Conservation (phyloP, 345 rosid species). For the Linum usitatissimum region DNA sequence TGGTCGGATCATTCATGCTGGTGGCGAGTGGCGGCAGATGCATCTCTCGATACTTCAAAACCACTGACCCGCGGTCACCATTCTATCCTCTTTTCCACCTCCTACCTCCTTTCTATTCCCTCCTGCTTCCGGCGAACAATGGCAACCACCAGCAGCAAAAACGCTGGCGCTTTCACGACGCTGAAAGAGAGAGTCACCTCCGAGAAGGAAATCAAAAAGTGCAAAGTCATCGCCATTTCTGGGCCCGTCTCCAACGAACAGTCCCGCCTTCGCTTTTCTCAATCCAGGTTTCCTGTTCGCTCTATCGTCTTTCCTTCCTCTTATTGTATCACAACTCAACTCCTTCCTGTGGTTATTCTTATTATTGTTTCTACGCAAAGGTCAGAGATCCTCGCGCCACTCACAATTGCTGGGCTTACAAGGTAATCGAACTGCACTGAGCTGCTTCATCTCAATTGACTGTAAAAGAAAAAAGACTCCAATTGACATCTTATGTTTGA, state of each 20-base stretch:
- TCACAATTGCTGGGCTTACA: conserved; percentile 97
- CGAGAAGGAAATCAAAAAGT: conserved; percentile 75
- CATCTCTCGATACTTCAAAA: not conserved
- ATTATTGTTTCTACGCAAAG: conserved; percentile 13
- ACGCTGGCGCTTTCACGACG: conserved; percentile 41
- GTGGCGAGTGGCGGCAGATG: not conserved
- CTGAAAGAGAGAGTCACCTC: conserved; percentile 47
- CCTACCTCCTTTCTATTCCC: not conserved
- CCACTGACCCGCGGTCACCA: not conserved
- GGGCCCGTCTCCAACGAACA: conserved; percentile 62
- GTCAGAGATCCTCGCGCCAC: conserved; percentile 72
- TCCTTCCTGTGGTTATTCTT: not conserved
- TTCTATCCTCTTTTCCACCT: not conserved
- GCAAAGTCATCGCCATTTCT: conserved; percentile 94
- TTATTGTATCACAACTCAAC: not conserved
- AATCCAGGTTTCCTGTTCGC: conserved; percentile 34
- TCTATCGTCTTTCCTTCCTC: not conserved
- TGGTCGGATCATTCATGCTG: no score
- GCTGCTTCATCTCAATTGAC: no score
- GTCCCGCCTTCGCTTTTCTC: conserved; percentile 68
- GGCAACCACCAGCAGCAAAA: conserved; percentile 11
- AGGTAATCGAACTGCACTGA: conserved; percentile 27
- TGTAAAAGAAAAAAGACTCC: no score
- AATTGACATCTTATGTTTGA: not conserved
- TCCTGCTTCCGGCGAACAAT: not conserved